phyloP scores from a whole-genome alignment of 148 eudicot species.

The Spergularia bocconei region DNA sequence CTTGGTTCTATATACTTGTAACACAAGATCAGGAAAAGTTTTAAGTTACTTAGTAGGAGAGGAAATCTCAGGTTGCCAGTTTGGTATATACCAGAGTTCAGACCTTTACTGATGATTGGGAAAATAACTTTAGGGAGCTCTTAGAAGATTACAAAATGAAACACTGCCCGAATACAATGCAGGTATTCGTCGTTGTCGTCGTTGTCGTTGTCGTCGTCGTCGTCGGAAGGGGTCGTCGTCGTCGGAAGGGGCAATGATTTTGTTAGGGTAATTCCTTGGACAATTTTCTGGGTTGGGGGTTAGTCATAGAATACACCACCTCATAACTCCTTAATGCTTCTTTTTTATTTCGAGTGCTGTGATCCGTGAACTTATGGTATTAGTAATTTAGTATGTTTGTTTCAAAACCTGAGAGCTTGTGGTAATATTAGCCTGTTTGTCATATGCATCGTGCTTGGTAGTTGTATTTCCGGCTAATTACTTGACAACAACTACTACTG shows the following conservation, averaged over 20 bases:
- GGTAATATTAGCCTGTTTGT: background rate
- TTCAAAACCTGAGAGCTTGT: background rate
- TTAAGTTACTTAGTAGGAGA: background rate
- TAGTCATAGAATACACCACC: background rate
- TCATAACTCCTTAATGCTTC: background rate
- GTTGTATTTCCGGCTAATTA: background rate
- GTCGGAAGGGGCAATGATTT: no score
- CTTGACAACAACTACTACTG: background rate
- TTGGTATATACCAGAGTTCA: no score
- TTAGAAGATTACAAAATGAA: no score
- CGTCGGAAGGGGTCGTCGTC: no score
- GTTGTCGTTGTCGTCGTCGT: no score
- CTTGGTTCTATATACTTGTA: background rate
- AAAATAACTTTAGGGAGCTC: background rate
- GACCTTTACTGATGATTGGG: background rate
- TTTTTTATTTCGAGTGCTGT: background rate
- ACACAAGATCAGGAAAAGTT: background rate
- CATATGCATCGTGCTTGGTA: background rate
- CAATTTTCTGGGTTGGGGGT: no score
- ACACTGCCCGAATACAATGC: no score
- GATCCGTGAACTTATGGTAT: background rate
- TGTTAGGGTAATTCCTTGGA: no score
- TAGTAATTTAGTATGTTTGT: background rate
- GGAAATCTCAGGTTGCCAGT: no score
- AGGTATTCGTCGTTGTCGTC: no score